These are phyloP conservation scores for Russula sp. DNA, from an alignment of 768 basidiomycete genomes.

Conservation along the genomic window DNA sequence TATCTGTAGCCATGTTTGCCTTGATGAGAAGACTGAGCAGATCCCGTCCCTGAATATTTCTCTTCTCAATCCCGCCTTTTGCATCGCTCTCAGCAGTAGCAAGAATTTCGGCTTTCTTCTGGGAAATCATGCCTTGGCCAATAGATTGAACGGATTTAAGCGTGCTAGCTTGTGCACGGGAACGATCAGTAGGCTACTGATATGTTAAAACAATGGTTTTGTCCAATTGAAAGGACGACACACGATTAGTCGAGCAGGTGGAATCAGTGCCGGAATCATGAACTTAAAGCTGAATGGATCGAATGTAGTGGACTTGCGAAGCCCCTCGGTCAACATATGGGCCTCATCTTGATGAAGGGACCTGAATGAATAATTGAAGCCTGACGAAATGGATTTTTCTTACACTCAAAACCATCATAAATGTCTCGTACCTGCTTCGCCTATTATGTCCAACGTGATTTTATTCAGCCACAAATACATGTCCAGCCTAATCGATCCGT, in stretches of 20 bases:
- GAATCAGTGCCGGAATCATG: constrained; percentile 4
- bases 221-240: neutral
- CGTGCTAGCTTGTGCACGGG: neutral
- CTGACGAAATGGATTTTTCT: neutral
- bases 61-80: constrained; percentile 32
- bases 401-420: neutral
- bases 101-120: constrained; percentile 33
- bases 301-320: constrained; percentile 10
- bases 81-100: constrained; percentile 26
- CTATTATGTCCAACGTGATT: constrained; percentile 17
- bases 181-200: constrained; percentile 11
- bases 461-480: constrained; percentile 16
- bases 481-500: constrained; percentile 9
- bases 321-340: constrained; percentile 9
- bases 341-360: constrained; percentile 3
- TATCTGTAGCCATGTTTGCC: constrained; percentile 59
- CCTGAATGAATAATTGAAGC: constrained; percentile 18
- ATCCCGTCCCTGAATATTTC: constrained; percentile 40
- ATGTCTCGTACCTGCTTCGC: constrained; percentile 7
- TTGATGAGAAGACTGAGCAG: constrained; percentile 53
- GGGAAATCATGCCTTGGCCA: constrained; percentile 29
- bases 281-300: constrained; percentile 13
- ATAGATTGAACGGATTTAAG: constrained; percentile 25
- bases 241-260: constrained; percentile 11
- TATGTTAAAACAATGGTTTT: neutral